Percentiles rank a stretch among this genome's conserved stretches.
These are phyloP conservation scores for Orbilia oligospora DNA, from an alignment of 2,329 filamentous ascomycete species.

Conservation along the genomic window DNA sequence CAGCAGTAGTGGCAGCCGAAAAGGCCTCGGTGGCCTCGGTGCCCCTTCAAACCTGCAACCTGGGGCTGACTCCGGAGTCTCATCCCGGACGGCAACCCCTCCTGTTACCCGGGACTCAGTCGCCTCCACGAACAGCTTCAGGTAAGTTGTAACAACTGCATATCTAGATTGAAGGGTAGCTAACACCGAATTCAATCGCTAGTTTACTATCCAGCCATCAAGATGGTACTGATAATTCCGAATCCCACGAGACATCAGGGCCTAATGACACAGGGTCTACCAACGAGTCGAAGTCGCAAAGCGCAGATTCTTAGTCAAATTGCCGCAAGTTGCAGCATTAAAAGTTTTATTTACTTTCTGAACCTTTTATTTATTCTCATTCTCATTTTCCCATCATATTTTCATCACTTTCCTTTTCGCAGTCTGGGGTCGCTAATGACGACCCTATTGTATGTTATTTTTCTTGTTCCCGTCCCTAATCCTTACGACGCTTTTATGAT, in stretches of 20 bases:
- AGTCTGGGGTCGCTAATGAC: neutral
- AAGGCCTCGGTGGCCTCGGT: slow-evolving; percentile 78
- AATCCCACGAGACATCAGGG: slow-evolving; percentile 51
- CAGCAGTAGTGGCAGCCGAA: slow-evolving; percentile 71
- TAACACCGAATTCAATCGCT: neutral
- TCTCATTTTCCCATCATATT: neutral
- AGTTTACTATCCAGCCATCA: slow-evolving; percentile 49
- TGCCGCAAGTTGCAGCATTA: slow-evolving; percentile 12
- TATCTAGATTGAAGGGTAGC: slow-evolving; percentile 44
- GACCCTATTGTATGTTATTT: slow-evolving; percentile 3
- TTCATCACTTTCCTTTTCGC: neutral
- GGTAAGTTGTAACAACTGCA: slow-evolving; percentile 73
- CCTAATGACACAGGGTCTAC: slow-evolving; percentile 37
- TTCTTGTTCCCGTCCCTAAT: neutral
- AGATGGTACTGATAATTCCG: slow-evolving; percentile 59
- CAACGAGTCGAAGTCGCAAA: slow-evolving; percentile 39
- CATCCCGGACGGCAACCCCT: slow-evolving; percentile 90
- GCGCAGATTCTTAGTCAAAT: slow-evolving; percentile 35
- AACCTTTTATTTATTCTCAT: slow-evolving; percentile 54
- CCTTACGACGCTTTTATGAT: neutral
- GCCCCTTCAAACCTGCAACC: slow-evolving; percentile 77
- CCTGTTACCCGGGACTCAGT: slow-evolving; percentile 75
- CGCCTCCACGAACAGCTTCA: slow-evolving; percentile 89
- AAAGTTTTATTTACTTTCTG: slow-evolving; percentile 55
- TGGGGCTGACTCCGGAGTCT: slow-evolving; percentile 86